phyloP scores from a whole-genome alignment of 108 stramenopile genomes.

The Pseudonitzschia multiseries region DNA sequence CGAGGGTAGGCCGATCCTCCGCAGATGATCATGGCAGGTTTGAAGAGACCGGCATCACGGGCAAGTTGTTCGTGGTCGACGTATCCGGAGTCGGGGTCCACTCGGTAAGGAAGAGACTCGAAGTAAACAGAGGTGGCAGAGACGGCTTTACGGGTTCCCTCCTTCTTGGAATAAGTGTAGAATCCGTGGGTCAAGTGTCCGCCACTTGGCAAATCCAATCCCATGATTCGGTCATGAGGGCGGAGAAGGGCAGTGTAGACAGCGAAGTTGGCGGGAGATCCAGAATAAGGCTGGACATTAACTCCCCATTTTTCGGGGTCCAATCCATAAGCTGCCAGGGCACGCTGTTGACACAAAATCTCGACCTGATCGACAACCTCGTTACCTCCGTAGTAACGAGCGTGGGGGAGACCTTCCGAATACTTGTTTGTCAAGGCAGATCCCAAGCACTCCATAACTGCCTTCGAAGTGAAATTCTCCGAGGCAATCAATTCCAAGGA shows the following conservation, averaged over 20 bases:
- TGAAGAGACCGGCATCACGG: constrained; percentile 92
- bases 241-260: constrained; percentile 96
- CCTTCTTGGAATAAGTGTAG: constrained; percentile 99
- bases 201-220: constrained; percentile 97
- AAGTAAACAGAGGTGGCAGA: constrained; percentile 99
- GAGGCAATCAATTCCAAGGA: constrained; percentile 98
- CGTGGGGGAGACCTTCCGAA: constrained; percentile 97
- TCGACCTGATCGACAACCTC: constrained; percentile 97
- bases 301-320: constrained; percentile 98
- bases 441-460: constrained; percentile 99
- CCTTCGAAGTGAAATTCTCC: constrained; percentile 98
- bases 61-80: constrained; percentile 95
- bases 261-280: constrained; percentile 99
- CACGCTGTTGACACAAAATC: constrained; percentile 91
- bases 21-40: constrained; percentile 97
- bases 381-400: constrained; percentile 99
- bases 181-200: constrained; percentile 99
- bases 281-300: constrained; percentile 96
- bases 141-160: constrained; percentile 95
- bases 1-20: constrained; percentile 99
- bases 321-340: constrained; percentile 95
- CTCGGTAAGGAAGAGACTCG: constrained; percentile 98
- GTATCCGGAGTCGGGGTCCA: constrained; percentile 93
- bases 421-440: constrained; percentile 99
- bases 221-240: constrained; percentile 99